phyloP scores from a whole-genome alignment of 768 basidiomycete species.

The Termitomyces sp. region DNA sequence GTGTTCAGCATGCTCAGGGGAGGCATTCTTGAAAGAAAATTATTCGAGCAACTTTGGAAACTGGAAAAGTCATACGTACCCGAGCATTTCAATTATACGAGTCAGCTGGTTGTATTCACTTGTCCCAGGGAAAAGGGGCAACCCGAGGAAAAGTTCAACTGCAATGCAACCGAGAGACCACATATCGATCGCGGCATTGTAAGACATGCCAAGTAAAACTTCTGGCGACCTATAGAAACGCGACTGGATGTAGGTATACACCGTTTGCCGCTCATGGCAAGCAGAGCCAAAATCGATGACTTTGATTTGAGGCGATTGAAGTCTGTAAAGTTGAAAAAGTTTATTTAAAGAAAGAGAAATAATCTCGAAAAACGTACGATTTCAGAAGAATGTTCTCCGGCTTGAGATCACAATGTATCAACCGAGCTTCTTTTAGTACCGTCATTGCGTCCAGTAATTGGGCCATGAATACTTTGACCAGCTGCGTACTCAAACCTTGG shows the following conservation, averaged over 20 bases:
- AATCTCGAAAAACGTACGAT: conserved; percentile 68
- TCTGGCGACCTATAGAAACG: conserved; percentile 98
- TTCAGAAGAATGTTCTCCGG: conserved; percentile 98
- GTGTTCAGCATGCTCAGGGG: conserved; percentile 91
- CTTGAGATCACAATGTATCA: conserved; percentile 98
- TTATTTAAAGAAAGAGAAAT: too few relatives aligned
- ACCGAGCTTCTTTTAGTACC: conserved; percentile 88
- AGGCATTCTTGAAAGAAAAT: conserved; percentile 55
- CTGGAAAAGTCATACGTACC: conserved; percentile 47
- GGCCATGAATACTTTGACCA: conserved; percentile 98
- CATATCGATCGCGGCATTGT: conserved; percentile 97
- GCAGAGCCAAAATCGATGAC: conserved; percentile 99
- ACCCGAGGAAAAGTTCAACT: conserved; percentile 93
- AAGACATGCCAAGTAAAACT: conserved; percentile 90
- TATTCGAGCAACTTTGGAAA: neutral
- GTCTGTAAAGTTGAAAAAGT: conserved; percentile 39
- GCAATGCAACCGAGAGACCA: conserved; percentile 99
- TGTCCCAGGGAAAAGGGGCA: conserved; percentile 96
- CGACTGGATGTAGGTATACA: conserved; percentile 99
- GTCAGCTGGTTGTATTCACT: conserved; percentile 99
- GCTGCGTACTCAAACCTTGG: conserved; percentile 92
- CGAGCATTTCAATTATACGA: conserved; percentile 96
- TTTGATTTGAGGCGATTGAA: conserved; percentile 97
- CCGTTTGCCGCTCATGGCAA: conserved; percentile 98
- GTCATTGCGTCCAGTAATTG: conserved; percentile 91